Conservation (phyloP, 345 rosid genomes). For the Psidium guajava region DNA sequence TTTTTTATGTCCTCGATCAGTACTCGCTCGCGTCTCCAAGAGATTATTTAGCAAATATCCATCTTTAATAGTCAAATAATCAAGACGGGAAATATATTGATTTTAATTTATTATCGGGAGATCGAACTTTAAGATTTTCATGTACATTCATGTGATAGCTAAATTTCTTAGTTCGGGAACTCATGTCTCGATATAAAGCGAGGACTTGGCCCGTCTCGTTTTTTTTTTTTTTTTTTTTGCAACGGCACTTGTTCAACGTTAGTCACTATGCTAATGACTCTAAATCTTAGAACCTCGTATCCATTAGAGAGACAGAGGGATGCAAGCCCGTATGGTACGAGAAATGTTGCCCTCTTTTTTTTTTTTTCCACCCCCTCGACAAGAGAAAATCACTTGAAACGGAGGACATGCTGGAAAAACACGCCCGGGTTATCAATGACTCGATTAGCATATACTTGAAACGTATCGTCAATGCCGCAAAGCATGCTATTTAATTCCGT, state of each 20-base stretch:
- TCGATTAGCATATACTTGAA: slow-evolving; percentile 80
- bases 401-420: slow-evolving; percentile 17
- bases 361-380: background rate
- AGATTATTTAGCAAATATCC: background rate
- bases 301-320: background rate
- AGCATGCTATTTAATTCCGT: slow-evolving; percentile 57
- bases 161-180: too few species aligned
- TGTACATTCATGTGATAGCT: too few species aligned
- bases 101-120: too few species aligned
- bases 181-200: too few species aligned
- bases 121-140: too few species aligned
- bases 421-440: slow-evolving; percentile 68
- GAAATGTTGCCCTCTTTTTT: background rate
- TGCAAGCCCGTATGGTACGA: background rate
- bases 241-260: background rate
- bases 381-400: background rate
- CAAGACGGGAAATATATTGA: background rate
- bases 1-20: slow-evolving; percentile 66
- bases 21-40: slow-evolving; percentile 71
- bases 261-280: background rate
- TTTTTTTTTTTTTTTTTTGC: too few species aligned
- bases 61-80: background rate
- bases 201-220: too few species aligned
- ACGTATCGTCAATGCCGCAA: slow-evolving; percentile 85
- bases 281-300: background rate